Percentiles rank a stretch among this genome's conserved stretches.
Evolutionary conservation across 2,329 filamentous ascomycete genomes (phyloP).

Genomic region (Stemphylium lycopersici): DNA sequence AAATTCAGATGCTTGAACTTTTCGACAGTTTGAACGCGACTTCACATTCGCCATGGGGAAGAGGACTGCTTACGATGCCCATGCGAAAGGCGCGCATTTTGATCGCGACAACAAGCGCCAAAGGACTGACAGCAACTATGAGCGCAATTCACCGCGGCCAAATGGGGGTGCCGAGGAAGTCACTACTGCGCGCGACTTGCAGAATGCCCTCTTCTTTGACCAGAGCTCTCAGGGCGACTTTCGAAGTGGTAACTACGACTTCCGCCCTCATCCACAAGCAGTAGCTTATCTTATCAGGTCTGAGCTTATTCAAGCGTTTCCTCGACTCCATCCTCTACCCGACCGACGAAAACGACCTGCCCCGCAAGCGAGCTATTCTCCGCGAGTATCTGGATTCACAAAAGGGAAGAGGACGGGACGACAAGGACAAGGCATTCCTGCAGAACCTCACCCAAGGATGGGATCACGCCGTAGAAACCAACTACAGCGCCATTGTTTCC

Average conservation of each 20-base stretch:
- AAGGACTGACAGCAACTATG: constrained; percentile 31
- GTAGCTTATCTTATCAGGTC: constrained; percentile 54
- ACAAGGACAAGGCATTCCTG: constrained; percentile 69
- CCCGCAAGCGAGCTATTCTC: constrained; percentile 64
- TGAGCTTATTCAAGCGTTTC: constrained; percentile 73
- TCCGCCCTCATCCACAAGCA: neutral
- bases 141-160: constrained; percentile 33
- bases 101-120: constrained; percentile 42
- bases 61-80: constrained; percentile 41
- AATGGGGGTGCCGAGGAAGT: constrained; percentile 37
- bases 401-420: constrained; percentile 55
- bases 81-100: constrained; percentile 25
- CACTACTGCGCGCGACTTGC: constrained; percentile 42
- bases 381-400: constrained; percentile 71
- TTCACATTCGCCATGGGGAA: constrained; percentile 36
- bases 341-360: constrained; percentile 56
- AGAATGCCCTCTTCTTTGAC: constrained; percentile 46
- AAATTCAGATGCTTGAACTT: constrained; percentile 25
- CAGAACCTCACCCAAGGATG: constrained; percentile 85
- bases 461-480: constrained; percentile 79
- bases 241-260: constrained; percentile 32
- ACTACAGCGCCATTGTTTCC: constrained; percentile 81
- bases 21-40: constrained; percentile 14
- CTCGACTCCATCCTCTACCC: constrained; percentile 68
- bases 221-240: constrained; percentile 40